Evolutionary conservation across 495 filamentous ascomycete species (phyloP), one percentile per base, ranked within the genome.

Genomic region (Penicillium dipodomyicola): DNA sequence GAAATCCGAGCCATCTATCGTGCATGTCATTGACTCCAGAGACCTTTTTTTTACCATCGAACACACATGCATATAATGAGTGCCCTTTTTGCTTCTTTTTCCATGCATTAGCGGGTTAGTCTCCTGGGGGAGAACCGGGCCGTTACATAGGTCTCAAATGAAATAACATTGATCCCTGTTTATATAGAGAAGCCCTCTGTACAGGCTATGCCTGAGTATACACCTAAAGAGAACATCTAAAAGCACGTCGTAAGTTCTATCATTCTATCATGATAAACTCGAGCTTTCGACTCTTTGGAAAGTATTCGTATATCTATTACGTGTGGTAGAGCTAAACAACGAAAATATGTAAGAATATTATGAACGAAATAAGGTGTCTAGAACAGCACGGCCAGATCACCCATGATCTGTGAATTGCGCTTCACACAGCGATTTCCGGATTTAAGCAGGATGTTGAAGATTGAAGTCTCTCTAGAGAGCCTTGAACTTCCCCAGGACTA

Each of bases 401-500:
- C 17, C 29, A 48, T 47, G 25, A 47, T 48, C 45, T 48, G 45
- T 30, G 29, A 14, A 20, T 48, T 17, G 23, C 19, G 10, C 27
- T 19, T 47, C 45, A 7, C 15, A 19, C 6, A 46, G 43, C 23
- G 3, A 23, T 17, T 22, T 27, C 2, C 43, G n/a, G 22, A 17
- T 46, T 46, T 14, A 9, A 1, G 3, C 29, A 9, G 14, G 7
- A 45, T 12, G 23, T 2, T 2, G 42, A 30, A 32, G 7, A 17
- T 35, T 17, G 30, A 23, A 11, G 25, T 19, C 10, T 14, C 25
- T 37, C 35, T 29, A 61, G 37, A 61, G 59, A 19, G 42, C 59
- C 54, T 61, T 61, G 59, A 61, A 61, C n/a, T 61, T 35, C 14
- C 29, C 32, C 49, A 61, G 17, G 22, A 61, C 59, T 61, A 47